Conservation (phyloP, 805 yeast species). For the Lachancea waltii region DNA sequence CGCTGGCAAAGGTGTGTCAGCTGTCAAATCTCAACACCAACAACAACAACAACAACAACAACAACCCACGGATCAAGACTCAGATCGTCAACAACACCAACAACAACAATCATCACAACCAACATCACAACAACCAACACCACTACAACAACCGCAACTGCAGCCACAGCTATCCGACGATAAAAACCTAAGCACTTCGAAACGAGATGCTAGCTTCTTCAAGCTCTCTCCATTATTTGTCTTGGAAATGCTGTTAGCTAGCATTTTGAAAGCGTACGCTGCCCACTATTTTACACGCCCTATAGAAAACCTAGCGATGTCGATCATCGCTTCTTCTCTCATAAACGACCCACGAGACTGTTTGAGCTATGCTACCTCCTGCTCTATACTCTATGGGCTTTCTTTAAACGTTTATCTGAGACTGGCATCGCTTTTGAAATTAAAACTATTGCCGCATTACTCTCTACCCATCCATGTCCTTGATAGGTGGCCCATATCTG, state of each 20-base stretch:
- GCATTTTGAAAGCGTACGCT: conserved; percentile 18
- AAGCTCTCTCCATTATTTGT: conserved; percentile 3
- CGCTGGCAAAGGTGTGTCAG: neutral
- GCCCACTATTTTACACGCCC: conserved; percentile 20
- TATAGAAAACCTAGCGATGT: conserved; percentile 24
- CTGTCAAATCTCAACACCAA: neutral
- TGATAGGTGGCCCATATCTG: conserved; percentile 4
- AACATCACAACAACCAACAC: neutral
- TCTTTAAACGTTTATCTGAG: conserved; percentile 14
- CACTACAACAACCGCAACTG: too few relatives aligned
- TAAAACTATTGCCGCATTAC: neutral
- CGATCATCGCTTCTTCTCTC: conserved; percentile 30
- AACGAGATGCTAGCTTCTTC: neutral
- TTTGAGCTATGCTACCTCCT: conserved; percentile 25
- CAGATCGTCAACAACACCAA: neutral
- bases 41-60: neutral
- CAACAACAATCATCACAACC: neutral
- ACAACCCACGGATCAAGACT: neutral
- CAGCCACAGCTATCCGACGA: too few relatives aligned
- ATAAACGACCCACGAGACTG: conserved; percentile 29
- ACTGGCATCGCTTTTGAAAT: conserved; percentile 3
- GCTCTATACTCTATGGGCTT: conserved; percentile 25
- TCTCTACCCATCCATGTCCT: neutral
- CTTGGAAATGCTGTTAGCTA: conserved; percentile 17
- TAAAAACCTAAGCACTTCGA: neutral